Conservation (phyloP, 192 early-diverging fungal species). For the Linnemannia elongata region DNA sequence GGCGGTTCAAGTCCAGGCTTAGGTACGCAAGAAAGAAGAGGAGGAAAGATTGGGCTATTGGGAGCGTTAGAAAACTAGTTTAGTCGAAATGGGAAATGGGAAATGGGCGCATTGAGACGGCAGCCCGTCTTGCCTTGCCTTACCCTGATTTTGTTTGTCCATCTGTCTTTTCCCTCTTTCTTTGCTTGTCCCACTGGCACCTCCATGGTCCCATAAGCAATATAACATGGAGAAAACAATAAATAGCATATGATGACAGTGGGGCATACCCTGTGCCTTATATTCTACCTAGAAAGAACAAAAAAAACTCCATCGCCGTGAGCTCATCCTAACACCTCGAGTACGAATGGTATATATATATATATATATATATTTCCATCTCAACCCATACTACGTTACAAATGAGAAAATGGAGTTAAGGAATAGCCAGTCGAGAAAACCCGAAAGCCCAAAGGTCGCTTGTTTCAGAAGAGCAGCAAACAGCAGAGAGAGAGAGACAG, state of each 20-base stretch:
- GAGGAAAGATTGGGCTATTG: background rate
- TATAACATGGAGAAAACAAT: background rate
- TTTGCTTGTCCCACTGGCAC: slow-evolving; percentile 1
- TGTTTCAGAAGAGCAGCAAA: background rate
- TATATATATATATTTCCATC: background rate
- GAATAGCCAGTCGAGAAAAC: background rate
- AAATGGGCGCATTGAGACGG: background rate
- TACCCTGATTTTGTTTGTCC: background rate
- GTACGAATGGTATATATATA: background rate
- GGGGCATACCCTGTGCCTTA: background rate
- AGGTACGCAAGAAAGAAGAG: background rate
- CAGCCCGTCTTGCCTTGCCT: background rate
- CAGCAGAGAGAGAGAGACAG: background rate
- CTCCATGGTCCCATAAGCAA: background rate
- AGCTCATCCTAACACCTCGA: background rate
- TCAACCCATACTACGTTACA: background rate
- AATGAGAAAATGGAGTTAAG: background rate
- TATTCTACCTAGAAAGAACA: background rate
- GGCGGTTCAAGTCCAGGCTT: background rate
- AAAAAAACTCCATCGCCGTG: background rate
- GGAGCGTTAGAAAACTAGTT: background rate
- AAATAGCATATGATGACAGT: slow-evolving; percentile 1
- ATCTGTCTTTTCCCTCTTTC: background rate
- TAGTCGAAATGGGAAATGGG: background rate
- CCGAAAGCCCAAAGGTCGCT: slow-evolving; percentile 8